These are phyloP conservation scores for Geotrichum carabidarum DNA, from an alignment of 1,139 yeast genomes.

Conservation along the genomic window DNA sequence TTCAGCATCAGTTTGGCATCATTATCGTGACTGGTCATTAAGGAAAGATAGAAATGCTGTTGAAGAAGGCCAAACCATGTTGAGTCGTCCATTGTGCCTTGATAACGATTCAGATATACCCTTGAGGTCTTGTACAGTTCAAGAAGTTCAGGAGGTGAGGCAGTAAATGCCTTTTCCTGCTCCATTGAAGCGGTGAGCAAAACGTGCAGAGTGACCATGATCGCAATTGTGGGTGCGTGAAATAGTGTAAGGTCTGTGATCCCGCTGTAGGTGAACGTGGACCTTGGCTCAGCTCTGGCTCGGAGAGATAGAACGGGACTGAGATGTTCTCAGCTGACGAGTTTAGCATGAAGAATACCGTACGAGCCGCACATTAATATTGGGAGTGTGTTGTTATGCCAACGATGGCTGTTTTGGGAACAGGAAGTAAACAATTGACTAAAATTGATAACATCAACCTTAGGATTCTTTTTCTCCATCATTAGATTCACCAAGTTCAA, in stretches of 20 bases:
- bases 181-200: neutral
- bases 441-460: no score
- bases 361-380: slow-evolving; percentile 8
- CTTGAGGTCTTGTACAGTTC: slow-evolving; percentile 30
- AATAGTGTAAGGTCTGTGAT: no score
- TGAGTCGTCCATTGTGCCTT: slow-evolving; percentile 41
- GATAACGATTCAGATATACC: slow-evolving; percentile 35
- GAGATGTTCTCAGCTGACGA: neutral
- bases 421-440: no score
- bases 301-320: neutral
- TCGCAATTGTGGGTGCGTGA: neutral
- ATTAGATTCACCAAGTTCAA: neutral
- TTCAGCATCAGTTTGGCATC: slow-evolving; percentile 67
- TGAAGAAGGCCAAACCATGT: slow-evolving; percentile 62
- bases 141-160: slow-evolving; percentile 26
- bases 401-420: no score
- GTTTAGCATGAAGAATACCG: neutral
- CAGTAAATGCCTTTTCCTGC: slow-evolving; percentile 18
- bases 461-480: neutral
- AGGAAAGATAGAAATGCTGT: slow-evolving; percentile 62
- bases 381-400: no score
- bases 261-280: neutral
- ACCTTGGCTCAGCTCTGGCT: neutral
- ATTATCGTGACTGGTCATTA: slow-evolving; percentile 60
- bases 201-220: neutral